These are phyloP conservation scores for Pseudonitzschia pungens DNA, from an alignment of 108 stramenopile species.

Conservation along the genomic window DNA sequence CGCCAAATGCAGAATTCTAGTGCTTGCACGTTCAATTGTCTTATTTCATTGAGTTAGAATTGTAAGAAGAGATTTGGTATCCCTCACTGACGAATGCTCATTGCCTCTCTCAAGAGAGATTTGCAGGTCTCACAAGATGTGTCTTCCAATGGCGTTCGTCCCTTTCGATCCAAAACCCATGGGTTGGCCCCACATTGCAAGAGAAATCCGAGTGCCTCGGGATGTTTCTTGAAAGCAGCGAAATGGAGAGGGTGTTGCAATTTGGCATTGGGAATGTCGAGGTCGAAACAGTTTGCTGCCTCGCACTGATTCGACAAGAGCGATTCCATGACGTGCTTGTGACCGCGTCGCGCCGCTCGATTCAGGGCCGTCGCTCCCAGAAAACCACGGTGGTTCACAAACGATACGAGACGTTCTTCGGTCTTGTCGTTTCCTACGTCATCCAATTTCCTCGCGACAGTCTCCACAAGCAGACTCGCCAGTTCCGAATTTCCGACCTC, in stretches of 20 bases:
- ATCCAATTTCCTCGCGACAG: background rate
- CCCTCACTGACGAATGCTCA: background rate
- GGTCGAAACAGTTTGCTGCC: background rate
- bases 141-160: slow-evolving; percentile 50
- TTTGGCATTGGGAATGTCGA: slow-evolving; percentile 48
- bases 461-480: slow-evolving; percentile 16
- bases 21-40: background rate
- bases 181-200: slow-evolving; percentile 37
- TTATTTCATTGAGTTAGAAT: background rate
- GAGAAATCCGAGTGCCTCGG: slow-evolving; percentile 29
- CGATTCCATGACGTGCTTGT: slow-evolving; percentile 16
- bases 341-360: slow-evolving; percentile 47
- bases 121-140: slow-evolving; percentile 21
- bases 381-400: slow-evolving; percentile 39
- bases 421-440: background rate
- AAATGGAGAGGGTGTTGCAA: slow-evolving; percentile 64
- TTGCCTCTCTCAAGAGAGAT: slow-evolving; percentile 5
- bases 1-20: no score
- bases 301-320: slow-evolving; percentile 1
- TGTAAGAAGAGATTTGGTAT: background rate
- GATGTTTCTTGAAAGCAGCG: slow-evolving; percentile 51
- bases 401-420: background rate
- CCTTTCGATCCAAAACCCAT: slow-evolving; percentile 52
- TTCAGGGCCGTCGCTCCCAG: slow-evolving; percentile 46
- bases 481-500: slow-evolving; percentile 34